These are phyloP conservation scores for Hyaloscypha finlandica DNA, from an alignment of 495 filamentous ascomycete species.

Conservation along the genomic window DNA sequence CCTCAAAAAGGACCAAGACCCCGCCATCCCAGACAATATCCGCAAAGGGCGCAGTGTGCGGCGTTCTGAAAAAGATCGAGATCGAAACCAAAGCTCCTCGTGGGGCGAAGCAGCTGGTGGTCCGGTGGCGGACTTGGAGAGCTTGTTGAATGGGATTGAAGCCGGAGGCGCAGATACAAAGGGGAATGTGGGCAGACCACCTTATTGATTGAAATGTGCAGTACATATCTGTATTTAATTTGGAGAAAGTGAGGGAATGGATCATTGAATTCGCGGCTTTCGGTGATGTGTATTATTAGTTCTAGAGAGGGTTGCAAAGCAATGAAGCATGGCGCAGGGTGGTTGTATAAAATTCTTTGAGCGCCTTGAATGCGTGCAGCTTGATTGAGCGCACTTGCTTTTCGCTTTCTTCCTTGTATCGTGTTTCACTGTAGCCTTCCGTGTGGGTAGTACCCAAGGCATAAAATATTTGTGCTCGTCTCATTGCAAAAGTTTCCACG, in stretches of 20 bases:
- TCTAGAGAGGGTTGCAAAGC: slow-evolving; percentile 9
- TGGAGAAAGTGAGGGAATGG: neutral
- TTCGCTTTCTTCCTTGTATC: neutral
- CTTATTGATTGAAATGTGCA: slow-evolving; percentile 24
- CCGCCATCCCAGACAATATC: slow-evolving; percentile 23
- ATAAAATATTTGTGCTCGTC: neutral
- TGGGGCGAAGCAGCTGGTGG: slow-evolving; percentile 23
- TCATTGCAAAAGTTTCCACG: no score
- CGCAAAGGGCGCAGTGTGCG: slow-evolving; percentile 25
- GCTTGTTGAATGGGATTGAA: slow-evolving; percentile 32
- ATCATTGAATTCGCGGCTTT: slow-evolving; percentile 1
- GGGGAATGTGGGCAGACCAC: slow-evolving; percentile 30
- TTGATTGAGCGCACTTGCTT: neutral
- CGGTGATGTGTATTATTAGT: slow-evolving; percentile 26
- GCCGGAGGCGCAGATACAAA: slow-evolving; percentile 17
- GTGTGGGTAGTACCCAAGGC: neutral
- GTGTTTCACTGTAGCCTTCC: no score
- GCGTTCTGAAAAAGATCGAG: slow-evolving; percentile 13
- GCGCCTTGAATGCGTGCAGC: no score
- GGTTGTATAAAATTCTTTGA: neutral
- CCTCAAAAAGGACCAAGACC: slow-evolving; percentile 34
- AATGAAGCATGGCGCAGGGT: slow-evolving; percentile 11
- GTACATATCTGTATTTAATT: neutral
- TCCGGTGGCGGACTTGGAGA: slow-evolving; percentile 27
- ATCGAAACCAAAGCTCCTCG: neutral